Percentiles rank a stretch among this genome's conserved stretches.
Conservation (phyloP, 1,284 basidiomycete species). For the Clitocybe nebularis region DNA sequence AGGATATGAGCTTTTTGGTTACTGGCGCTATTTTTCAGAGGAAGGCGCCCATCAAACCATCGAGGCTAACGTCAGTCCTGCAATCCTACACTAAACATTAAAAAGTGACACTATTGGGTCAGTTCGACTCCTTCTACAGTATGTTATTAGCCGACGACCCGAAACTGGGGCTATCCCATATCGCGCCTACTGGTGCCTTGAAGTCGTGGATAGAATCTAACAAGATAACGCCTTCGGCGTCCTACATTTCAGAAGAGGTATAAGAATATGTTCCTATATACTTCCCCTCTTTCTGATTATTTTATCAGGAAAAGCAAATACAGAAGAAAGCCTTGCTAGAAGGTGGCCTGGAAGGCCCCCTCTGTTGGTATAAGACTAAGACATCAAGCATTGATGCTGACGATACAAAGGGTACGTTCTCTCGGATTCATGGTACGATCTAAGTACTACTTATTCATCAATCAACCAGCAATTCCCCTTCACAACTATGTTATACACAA, state of each 20-base stretch:
- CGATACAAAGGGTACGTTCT: slow-evolving; percentile 26
- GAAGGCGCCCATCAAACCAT: slow-evolving; percentile 21
- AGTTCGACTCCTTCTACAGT: slow-evolving; percentile 24
- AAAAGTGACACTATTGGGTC: too few species aligned
- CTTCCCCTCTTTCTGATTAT: too few species aligned
- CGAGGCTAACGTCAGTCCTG: too few species aligned
- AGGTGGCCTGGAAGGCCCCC: slow-evolving; percentile 17
- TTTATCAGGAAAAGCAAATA: slow-evolving; percentile 13
- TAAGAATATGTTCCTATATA: background rate
- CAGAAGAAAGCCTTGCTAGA: slow-evolving; percentile 11
- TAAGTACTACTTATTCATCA: too few species aligned
- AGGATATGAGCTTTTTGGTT: slow-evolving; percentile 31
- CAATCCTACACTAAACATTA: too few species aligned
- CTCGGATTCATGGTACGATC: too few species aligned
- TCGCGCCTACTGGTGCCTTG: slow-evolving; percentile 20
- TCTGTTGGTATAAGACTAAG: slow-evolving; percentile 20
- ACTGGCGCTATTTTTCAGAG: slow-evolving; percentile 21
- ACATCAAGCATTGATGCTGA: slow-evolving; percentile 22
- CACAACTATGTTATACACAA: slow-evolving; percentile 14
- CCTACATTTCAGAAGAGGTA: slow-evolving; percentile 8
- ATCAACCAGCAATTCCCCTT: slow-evolving; percentile 11
- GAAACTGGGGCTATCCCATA: slow-evolving; percentile 20
- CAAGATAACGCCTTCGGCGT: slow-evolving; percentile 14
- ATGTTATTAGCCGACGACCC: slow-evolving; percentile 23
- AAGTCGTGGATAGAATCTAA: slow-evolving; percentile 21